Evolutionary conservation across 306 rosid genomes (phyloP).

Genomic region (Cucurbita maxima): DNA sequence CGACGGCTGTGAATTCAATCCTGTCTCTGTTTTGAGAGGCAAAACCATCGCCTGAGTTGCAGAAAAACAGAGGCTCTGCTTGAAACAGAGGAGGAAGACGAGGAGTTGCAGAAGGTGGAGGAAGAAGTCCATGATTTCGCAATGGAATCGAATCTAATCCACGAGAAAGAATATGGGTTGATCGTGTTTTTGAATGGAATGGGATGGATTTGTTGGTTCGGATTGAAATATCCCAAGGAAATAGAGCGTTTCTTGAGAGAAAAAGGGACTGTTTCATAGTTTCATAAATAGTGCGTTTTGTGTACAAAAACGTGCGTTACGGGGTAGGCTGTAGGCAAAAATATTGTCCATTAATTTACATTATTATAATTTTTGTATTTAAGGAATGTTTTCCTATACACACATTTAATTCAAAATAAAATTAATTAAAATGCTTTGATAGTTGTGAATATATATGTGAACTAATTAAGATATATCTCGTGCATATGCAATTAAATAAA

Average conservation of each 20-base stretch:
- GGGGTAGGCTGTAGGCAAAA: too few relatives aligned
- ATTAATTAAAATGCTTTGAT: too few relatives aligned
- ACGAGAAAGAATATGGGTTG: background rate
- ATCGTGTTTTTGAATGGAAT: background rate
- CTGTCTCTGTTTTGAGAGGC: constrained; percentile 36
- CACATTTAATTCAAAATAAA: too few relatives aligned
- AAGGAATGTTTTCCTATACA: too few relatives aligned
- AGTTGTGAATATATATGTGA: too few relatives aligned
- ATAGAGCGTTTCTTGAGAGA: background rate
- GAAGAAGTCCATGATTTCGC: constrained; percentile 10
- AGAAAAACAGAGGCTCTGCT: constrained; percentile 12
- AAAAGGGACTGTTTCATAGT: background rate
- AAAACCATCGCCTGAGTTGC: constrained; percentile 17
- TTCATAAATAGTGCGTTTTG: too few relatives aligned
- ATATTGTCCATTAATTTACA: too few relatives aligned
- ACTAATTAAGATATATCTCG: too few relatives aligned
- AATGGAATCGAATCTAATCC: background rate
- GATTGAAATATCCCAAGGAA: background rate
- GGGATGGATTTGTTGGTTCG: background rate
- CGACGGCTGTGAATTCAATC: constrained; percentile 17
- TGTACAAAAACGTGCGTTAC: too few relatives aligned
- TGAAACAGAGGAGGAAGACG: background rate
- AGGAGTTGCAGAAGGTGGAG: constrained; percentile 3
- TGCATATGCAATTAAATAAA: too few relatives aligned
- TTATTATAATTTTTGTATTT: too few relatives aligned